Percentiles rank a stretch among this genome's conserved stretches.
Evolutionary conservation across 139 green algal species (phyloP).

Genomic region (Auxenochlorella pyrenoidosa): DNA sequence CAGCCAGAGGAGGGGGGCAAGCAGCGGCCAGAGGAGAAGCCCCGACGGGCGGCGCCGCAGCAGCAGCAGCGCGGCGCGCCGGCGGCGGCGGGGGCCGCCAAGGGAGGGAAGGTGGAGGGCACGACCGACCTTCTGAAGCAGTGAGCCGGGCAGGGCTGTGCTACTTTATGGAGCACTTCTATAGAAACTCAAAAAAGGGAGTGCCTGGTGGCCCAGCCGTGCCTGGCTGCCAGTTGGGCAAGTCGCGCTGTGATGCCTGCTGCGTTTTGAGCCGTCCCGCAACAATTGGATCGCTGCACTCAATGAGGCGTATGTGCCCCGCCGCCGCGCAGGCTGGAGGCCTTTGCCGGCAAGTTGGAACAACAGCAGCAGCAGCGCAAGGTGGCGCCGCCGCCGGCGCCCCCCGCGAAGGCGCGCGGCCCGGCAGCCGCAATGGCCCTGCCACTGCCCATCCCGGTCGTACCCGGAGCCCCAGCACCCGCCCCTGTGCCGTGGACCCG

Average conservation of each 20-base stretch:
- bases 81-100: not conserved
- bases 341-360: not conserved
- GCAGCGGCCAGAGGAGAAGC: not conserved
- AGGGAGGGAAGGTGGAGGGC: not conserved
- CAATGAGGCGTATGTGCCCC: not conserved
- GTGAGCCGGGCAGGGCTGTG: not conserved
- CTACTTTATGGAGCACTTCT: too few species aligned
- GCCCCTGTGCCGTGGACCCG: not conserved
- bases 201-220: too few species aligned
- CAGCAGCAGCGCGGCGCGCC: too few species aligned
- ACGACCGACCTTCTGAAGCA: not conserved
- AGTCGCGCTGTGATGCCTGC: too few species aligned
- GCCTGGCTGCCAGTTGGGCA: too few species aligned
- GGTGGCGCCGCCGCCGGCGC: not conserved
- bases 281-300: too few species aligned
- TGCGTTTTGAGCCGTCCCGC: too few species aligned
- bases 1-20: not conserved
- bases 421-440: not conserved
- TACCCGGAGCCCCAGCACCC: not conserved
- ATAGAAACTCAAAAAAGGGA: too few species aligned
- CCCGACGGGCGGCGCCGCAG: not conserved
- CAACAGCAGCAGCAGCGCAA: constrained; percentile 14
- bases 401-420: not conserved
- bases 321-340: not conserved
- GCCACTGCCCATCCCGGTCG: not conserved